Conservation (phyloP, 2,329 filamentous ascomycete species). For the Ambrosiella xylebori region DNA sequence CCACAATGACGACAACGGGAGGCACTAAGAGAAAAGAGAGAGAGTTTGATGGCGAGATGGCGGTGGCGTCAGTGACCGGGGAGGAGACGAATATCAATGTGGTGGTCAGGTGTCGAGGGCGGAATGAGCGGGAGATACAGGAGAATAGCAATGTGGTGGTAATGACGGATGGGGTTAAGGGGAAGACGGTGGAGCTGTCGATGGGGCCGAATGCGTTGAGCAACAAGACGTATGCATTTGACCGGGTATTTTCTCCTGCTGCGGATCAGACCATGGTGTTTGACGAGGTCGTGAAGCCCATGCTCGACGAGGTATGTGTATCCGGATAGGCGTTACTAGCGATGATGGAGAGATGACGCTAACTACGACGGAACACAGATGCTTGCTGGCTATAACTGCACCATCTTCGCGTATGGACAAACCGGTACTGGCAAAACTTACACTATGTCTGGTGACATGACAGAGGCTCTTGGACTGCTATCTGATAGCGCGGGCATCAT, state of each 20-base stretch:
- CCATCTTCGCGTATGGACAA: conserved; percentile 95
- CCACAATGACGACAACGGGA: conserved; percentile 26
- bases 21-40: conserved; percentile 69
- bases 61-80: conserved; percentile 32
- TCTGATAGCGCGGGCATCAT: conserved; percentile 92
- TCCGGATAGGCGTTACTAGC: neutral
- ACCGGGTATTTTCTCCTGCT: conserved; percentile 89
- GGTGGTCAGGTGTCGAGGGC: conserved; percentile 81
- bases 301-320: conserved; percentile 64
- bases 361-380: conserved; percentile 38
- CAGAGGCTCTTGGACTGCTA: conserved; percentile 63
- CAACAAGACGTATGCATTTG: conserved; percentile 94
- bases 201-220: conserved; percentile 86
- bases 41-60: conserved; percentile 48
- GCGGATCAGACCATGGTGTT: conserved; percentile 90
- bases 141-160: conserved; percentile 94
- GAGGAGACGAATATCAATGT: conserved; percentile 97
- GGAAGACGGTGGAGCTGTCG: conserved; percentile 65
- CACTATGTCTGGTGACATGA: conserved; percentile 98
- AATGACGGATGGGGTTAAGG: conserved; percentile 71
- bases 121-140: conserved; percentile 78
- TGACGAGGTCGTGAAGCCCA: conserved; percentile 85
- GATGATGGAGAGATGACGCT: neutral
- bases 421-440: conserved; percentile 98
- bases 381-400: conserved; percentile 89